Conservation (phyloP, 2,329 filamentous ascomycete species). For the Epichloe sp. region DNA sequence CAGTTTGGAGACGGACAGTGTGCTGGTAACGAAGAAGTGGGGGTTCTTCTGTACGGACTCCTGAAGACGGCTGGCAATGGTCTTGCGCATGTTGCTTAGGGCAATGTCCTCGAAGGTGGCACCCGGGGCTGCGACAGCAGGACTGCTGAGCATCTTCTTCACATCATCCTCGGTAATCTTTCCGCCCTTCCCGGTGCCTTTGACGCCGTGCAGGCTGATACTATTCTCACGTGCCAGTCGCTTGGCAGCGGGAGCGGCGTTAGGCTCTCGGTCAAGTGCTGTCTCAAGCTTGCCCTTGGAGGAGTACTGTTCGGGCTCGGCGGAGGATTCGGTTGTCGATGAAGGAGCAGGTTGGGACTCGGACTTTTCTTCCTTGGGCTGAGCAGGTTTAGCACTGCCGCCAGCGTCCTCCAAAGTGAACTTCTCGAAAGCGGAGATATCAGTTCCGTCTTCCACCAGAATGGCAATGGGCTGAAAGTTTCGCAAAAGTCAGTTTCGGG, state of each 20-base stretch:
- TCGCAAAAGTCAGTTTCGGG: constrained; percentile 1
- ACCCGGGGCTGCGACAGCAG: constrained; percentile 39
- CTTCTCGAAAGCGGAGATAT: constrained; percentile 75
- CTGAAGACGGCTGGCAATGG: constrained; percentile 80
- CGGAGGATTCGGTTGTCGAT: constrained; percentile 25
- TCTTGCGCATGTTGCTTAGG: constrained; percentile 91
- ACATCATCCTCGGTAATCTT: constrained; percentile 86
- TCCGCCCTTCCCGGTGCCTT: constrained; percentile 76
- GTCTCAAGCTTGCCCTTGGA: constrained; percentile 69
- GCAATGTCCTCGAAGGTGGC: constrained; percentile 73
- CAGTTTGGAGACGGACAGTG: constrained; percentile 86
- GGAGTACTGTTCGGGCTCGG: constrained; percentile 56
- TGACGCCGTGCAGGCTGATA: constrained; percentile 61
- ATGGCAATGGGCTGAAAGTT: constrained; percentile 75
- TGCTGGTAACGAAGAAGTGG: constrained; percentile 92
- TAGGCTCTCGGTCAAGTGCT: constrained; percentile 68
- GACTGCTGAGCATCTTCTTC: constrained; percentile 63
- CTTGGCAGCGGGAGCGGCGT: constrained; percentile 60
- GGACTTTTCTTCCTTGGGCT: constrained; percentile 54
- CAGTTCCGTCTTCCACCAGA: constrained; percentile 80
- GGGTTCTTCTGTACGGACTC: constrained; percentile 88
- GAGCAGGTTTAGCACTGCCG: constrained; percentile 54
- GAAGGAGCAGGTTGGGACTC: constrained; percentile 47
- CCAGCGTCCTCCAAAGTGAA: constrained; percentile 87
- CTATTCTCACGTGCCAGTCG: constrained; percentile 76